phyloP scores from a whole-genome alignment of 805 yeast genomes.

The Kregervanrija pseudodelftensis region DNA sequence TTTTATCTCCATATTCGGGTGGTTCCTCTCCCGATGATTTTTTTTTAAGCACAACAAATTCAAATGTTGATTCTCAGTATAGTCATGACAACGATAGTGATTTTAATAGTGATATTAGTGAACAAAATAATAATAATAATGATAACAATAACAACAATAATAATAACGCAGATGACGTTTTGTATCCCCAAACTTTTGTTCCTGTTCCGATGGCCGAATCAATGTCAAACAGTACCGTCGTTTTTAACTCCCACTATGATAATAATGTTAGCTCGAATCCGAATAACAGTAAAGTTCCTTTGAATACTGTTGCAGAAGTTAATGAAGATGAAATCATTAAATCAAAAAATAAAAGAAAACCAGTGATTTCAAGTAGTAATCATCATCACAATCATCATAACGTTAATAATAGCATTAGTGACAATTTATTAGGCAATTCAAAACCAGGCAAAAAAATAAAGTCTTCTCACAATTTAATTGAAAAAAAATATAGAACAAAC shows the following conservation, averaged over 20 bases:
- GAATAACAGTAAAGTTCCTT: constrained; percentile 4
- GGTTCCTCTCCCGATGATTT: constrained; percentile 33
- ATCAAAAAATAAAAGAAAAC: no score
- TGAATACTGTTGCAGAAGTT: constrained; percentile 12
- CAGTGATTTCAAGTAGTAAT: no score
- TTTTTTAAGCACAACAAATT: constrained; percentile 16
- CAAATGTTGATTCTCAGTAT: constrained; percentile 13
- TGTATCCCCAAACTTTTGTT: constrained; percentile 10
- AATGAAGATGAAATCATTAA: constrained; percentile 6
- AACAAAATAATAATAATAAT: neutral
- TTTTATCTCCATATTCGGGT: constrained; percentile 28
- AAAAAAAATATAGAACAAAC: constrained; percentile 74
- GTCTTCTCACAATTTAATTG: constrained; percentile 75
- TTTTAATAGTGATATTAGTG: constrained; percentile 5
- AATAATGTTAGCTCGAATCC: no score
- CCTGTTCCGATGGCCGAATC: constrained; percentile 26
- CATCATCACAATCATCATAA: neutral
- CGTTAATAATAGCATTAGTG: neutral
- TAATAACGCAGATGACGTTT: constrained; percentile 7
- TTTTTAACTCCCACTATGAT: constrained; percentile 13
- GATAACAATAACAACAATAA: neutral
- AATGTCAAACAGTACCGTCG: constrained; percentile 23
- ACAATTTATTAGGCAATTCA: neutral
- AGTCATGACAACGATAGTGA: constrained; percentile 7
- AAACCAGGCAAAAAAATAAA: constrained; percentile 38